Conservation (phyloP, 2,329 filamentous ascomycete species). For the Fusarium verticillioides region DNA sequence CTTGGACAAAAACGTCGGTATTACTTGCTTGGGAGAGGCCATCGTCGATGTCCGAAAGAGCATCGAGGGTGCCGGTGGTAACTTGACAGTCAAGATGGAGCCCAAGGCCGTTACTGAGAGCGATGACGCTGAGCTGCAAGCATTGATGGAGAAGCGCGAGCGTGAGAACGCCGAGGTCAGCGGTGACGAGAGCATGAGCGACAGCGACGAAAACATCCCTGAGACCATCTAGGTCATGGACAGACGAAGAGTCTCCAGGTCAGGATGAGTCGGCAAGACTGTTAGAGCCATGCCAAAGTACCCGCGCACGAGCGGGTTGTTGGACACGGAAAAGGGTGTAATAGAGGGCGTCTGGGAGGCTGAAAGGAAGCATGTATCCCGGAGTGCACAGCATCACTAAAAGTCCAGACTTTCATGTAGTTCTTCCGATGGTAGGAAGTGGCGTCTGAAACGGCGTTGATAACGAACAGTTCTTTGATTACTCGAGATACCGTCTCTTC, state of each 20-base stretch:
- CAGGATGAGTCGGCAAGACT: conserved; percentile 33
- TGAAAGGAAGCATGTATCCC: conserved; percentile 35
- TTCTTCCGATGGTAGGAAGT: conserved; percentile 43
- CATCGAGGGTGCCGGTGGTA: conserved; percentile 82
- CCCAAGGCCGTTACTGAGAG: conserved; percentile 99
- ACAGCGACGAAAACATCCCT: conserved; percentile 85
- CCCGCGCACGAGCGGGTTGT: conserved; percentile 31
- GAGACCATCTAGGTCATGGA: conserved; percentile 51
- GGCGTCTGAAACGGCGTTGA: conserved; percentile 45
- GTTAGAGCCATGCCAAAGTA: conserved; percentile 27
- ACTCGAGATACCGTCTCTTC: not conserved
- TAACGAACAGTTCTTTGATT: conserved; percentile 42
- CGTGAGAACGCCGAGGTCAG: conserved; percentile 98
- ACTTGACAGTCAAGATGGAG: conserved; percentile 94
- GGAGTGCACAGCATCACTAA: conserved; percentile 43
- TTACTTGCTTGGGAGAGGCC: conserved; percentile 85
- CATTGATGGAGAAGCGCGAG: conserved; percentile 98
- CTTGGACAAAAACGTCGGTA: conserved; percentile 89
- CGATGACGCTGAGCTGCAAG: conserved; percentile 95
- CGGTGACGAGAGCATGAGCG: conserved; percentile 95
- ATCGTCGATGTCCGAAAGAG: conserved; percentile 86
- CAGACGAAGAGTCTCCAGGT: conserved; percentile 27
- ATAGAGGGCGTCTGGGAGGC: conserved; percentile 40
- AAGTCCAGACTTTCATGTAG: conserved; percentile 45
- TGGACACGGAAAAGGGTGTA: conserved; percentile 44